Conservation (phyloP, 208 protist species). For the Leptomonas seymouri region DNA sequence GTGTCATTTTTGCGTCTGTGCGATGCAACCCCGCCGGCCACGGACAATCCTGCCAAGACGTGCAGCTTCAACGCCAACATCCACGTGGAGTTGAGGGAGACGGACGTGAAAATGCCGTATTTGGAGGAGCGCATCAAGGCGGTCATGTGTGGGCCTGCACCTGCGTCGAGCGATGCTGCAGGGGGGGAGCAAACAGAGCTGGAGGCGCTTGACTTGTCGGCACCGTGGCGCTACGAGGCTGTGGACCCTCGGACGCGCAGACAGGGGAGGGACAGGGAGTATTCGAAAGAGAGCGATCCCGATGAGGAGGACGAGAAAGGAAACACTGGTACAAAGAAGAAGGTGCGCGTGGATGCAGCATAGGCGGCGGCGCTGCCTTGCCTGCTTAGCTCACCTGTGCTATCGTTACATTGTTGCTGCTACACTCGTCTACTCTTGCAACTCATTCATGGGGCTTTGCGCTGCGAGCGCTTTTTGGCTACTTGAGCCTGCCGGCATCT, state of each 20-base stretch:
- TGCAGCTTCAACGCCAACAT: constrained; percentile 48
- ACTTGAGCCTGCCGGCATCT: no score
- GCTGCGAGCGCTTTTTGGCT: no score
- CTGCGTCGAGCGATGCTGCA: background rate
- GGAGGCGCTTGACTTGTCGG: constrained; percentile 59
- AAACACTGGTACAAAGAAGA: constrained; percentile 19
- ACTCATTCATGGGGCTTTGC: no score
- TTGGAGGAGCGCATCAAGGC: constrained; percentile 42
- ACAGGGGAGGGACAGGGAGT: constrained; percentile 20
- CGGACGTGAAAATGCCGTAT: constrained; percentile 33
- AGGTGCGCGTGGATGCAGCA: constrained; percentile 29
- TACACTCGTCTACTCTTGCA: no score
- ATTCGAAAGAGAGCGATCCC: constrained; percentile 18
- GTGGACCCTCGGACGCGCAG: constrained; percentile 64
- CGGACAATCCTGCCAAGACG: constrained; percentile 23
- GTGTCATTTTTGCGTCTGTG: constrained; percentile 48
- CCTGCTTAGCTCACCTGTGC: constrained; percentile 6
- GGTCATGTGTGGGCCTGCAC: constrained; percentile 35
- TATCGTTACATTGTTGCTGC: background rate
- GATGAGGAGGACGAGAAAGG: constrained; percentile 21
- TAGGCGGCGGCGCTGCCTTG: background rate
- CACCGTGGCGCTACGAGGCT: constrained; percentile 76
- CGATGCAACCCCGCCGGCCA: constrained; percentile 14
- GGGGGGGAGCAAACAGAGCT: constrained; percentile 26
- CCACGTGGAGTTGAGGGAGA: constrained; percentile 22